phyloP scores from a whole-genome alignment of 139 green algal genomes.

The Dunaliella primolecta region DNA sequence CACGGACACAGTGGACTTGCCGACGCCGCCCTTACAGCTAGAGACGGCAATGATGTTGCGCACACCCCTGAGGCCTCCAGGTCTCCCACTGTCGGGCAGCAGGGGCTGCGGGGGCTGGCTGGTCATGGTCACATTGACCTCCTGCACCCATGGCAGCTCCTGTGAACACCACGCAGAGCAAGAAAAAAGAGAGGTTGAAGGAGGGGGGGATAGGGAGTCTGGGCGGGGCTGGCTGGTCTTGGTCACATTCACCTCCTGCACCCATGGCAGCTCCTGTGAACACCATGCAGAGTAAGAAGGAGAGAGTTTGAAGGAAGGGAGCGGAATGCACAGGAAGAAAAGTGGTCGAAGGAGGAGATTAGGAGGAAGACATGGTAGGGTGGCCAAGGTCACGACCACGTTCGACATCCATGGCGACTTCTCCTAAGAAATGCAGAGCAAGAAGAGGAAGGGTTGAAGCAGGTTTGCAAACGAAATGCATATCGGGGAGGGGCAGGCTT shows the following conservation, averaged over 20 bases:
- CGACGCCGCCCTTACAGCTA: constrained; percentile 90
- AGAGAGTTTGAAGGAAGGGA: no score
- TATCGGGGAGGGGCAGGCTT: no score
- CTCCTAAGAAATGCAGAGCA: no score
- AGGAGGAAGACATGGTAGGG: no score
- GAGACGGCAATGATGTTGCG: constrained; percentile 91
- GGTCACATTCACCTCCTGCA: constrained; percentile 62
- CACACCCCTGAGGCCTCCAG: constrained; percentile 76
- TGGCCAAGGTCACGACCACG: no score
- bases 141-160: constrained; percentile 54
- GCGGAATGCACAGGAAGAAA: no score
- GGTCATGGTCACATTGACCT: constrained; percentile 80
- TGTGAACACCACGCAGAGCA: constrained; percentile 4
- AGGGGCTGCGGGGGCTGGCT: constrained; percentile 71
- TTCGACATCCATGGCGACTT: no score
- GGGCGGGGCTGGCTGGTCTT: constrained; percentile 76
- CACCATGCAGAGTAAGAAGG: background rate
- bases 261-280: constrained; percentile 54
- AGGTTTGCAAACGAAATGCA: no score
- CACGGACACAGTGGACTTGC: constrained; percentile 93
- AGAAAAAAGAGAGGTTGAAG: background rate
- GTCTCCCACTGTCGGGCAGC: constrained; percentile 56
- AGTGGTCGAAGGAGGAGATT: no score
- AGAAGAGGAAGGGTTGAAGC: no score
- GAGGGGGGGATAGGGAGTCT: background rate